phyloP scores from a whole-genome alignment of 202 grass and related monocot genomes.

The Cymbopogon flexuosus region DNA sequence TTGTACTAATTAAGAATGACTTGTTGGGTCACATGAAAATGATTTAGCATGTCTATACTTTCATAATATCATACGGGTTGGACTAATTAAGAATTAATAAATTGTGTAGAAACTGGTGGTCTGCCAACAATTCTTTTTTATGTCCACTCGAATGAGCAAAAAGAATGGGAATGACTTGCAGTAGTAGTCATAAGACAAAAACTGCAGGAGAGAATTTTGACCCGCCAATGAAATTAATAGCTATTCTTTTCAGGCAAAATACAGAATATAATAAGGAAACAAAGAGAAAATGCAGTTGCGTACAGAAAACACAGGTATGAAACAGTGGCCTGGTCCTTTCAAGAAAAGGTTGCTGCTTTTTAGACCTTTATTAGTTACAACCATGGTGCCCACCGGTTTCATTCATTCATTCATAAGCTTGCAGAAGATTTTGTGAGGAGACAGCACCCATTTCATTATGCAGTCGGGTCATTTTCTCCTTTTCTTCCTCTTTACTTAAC shows the following conservation, averaged over 20 bases:
- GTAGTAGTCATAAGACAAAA: not conserved
- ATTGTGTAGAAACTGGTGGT: too few relatives aligned
- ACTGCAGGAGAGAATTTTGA: not conserved
- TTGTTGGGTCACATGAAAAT: too few relatives aligned
- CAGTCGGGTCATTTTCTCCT: constrained; percentile 7
- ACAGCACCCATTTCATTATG: constrained; percentile 27
- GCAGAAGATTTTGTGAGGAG: constrained; percentile 7
- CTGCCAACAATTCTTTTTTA: too few relatives aligned
- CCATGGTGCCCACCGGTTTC: not conserved
- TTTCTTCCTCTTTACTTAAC: constrained; percentile 25
- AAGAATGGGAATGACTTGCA: not conserved
- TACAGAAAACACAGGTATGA: not conserved
- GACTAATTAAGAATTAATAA: too few relatives aligned
- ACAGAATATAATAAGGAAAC: not conserved
- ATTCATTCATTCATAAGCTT: constrained; percentile 17
- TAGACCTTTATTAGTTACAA: constrained; percentile 5
- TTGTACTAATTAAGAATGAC: too few relatives aligned
- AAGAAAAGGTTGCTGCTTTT: not conserved
- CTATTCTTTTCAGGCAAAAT: not conserved
- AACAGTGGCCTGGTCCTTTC: not conserved
- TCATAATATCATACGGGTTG: too few relatives aligned
- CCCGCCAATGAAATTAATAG: not conserved
- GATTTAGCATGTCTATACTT: too few relatives aligned
- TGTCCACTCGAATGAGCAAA: not conserved
- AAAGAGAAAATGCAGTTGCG: not conserved